Percentiles rank a stretch among this genome's conserved stretches.
Evolutionary conservation across 2,329 filamentous ascomycete species (phyloP).

Genomic region (Ceratocystis destructans): DNA sequence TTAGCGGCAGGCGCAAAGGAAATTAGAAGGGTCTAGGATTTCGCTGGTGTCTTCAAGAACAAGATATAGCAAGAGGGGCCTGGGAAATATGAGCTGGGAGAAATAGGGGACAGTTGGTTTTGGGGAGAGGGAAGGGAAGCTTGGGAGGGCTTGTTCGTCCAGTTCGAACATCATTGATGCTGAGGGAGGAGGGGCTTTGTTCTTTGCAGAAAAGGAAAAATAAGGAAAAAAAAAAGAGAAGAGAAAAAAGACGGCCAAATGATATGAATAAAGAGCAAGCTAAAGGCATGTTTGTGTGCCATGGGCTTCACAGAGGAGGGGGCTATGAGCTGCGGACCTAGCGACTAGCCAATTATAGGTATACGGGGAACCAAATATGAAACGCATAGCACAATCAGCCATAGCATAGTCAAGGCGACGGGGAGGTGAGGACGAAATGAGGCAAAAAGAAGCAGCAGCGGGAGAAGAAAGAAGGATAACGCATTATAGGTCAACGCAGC

Average conservation of each 20-base stretch:
- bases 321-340: too few relatives aligned
- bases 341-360: not conserved
- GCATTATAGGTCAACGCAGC: not conserved
- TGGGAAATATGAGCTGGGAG: too few relatives aligned
- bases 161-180: too few relatives aligned
- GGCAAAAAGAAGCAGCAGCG: too few relatives aligned
- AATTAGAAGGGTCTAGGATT: not conserved
- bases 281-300: not conserved
- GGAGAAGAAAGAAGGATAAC: too few relatives aligned
- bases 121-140: too few relatives aligned
- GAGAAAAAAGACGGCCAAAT: not conserved
- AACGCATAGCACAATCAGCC: not conserved
- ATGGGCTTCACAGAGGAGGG: too few relatives aligned
- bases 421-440: too few relatives aligned
- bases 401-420: not conserved
- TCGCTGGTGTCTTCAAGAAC: not conserved
- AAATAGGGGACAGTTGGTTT: too few relatives aligned
- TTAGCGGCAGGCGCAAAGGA: not conserved
- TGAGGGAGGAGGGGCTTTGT: too few relatives aligned
- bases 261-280: not conserved
- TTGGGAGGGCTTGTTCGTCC: too few relatives aligned
- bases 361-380: not conserved
- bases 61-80: not conserved
- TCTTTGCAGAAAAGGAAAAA: not conserved
- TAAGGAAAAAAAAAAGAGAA: not conserved